Evolutionary conservation across 1,139 yeast genomes (phyloP), one percentile per base, ranked within the genome.

Genomic region (Yamadazyma buinensis): DNA sequence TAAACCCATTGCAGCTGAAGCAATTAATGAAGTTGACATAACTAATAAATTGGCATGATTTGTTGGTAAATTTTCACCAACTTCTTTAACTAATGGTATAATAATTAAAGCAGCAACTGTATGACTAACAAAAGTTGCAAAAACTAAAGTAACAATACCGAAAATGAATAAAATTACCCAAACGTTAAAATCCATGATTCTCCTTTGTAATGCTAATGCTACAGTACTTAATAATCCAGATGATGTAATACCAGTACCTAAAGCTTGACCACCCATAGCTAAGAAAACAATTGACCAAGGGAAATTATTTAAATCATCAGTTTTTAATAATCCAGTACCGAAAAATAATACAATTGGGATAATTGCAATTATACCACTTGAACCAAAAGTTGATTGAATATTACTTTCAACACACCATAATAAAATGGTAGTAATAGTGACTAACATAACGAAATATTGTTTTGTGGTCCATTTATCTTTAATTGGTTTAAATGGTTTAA

Each of bases 201-300:
- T 65, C 18, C 57, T 54, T 51, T 84, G 88, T 39, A 90, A 81
- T 2, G 77, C 67, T 11, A 60, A 52, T 2, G 97, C 97, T 42
- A 87, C 77, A 1, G 94, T 80, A n/a, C 72, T 71, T 37, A 90
- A 68, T 36, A 90, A 67, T 0, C 97, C 97, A 1, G 95, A 85
- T 2, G 94, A 81, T 1, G 92, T 76, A 6, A 90, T 95, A 1
- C 95, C 96, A 55, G 84, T 85, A 40, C 97, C 97, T 28, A 90
- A 68, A 1, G 96, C 95, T 41, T 87, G 74, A 48, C 97, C 97
- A 37, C 97, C 97, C 97, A 88, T 88, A 5, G 97, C 97, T 44
- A 90, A 70, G 38, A 90, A 76, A 14, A 90, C 88, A 49, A 90
- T 90, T 1, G 92, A 83, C 97, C 97, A 90, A 43, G 95, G 80